Conservation (phyloP, 2,329 filamentous ascomycete species). For the Trichoderma arundinaceum region DNA sequence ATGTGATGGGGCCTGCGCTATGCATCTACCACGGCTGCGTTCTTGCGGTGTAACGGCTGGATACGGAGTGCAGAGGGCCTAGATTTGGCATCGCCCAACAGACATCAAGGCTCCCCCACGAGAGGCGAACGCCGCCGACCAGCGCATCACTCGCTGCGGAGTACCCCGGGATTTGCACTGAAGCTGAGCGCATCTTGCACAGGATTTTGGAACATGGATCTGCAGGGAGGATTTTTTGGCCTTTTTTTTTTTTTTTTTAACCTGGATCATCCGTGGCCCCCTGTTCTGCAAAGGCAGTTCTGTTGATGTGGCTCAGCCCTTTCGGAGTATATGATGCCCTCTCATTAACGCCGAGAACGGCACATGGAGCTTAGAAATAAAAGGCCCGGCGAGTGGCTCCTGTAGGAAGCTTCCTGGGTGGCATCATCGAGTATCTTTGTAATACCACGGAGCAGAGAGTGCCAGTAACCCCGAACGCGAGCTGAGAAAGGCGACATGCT, state of each 20-base stretch:
- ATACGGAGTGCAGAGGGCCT: background rate
- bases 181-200: background rate
- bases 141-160: background rate
- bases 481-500: too few relatives aligned
- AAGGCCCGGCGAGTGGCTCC: background rate
- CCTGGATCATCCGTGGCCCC: background rate
- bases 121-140: background rate
- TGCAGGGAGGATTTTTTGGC: background rate
- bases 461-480: too few relatives aligned
- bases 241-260: too few relatives aligned
- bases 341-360: background rate
- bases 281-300: background rate
- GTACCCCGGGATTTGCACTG: background rate
- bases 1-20: too few relatives aligned
- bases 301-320: constrained; percentile 3
- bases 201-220: background rate
- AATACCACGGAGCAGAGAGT: too few relatives aligned
- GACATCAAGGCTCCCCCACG: background rate
- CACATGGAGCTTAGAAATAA: background rate
- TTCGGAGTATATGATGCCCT: background rate
- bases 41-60: too few relatives aligned
- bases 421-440: background rate
- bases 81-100: background rate
- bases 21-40: too few relatives aligned
- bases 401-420: background rate